Conservation (phyloP, 2,329 filamentous ascomycete species). For the Drechslerella coelobrocha region DNA sequence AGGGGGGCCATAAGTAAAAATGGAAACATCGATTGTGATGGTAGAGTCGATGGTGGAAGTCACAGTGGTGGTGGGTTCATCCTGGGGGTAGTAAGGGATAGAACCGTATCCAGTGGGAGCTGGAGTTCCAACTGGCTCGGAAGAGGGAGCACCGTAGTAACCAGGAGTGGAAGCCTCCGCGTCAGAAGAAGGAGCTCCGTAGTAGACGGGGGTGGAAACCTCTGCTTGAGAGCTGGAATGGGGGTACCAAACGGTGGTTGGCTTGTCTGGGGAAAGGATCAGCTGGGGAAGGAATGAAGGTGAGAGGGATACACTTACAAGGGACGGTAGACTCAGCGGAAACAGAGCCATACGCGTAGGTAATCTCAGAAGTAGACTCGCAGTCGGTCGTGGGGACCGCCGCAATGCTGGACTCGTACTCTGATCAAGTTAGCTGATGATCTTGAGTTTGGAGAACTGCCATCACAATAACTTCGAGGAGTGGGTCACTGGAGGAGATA, state of each 20-base stretch:
- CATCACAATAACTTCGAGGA: neutral
- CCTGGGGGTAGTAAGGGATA: conserved; percentile 25
- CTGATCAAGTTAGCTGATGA: conserved; percentile 20
- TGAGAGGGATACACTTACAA: conserved; percentile 24
- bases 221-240: conserved; percentile 24
- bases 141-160: conserved; percentile 12
- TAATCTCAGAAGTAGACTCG: conserved; percentile 35
- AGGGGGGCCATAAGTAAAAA: conserved; percentile 21
- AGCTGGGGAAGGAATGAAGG: neutral
- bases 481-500: neutral
- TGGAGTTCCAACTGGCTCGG: conserved; percentile 31
- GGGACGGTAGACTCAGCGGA: conserved; percentile 27
- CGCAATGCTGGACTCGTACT: conserved; percentile 27
- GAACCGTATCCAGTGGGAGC: conserved; percentile 24
- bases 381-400: conserved; percentile 39
- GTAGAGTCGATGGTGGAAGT: conserved; percentile 41
- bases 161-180: conserved; percentile 2
- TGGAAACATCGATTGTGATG: conserved; percentile 29
- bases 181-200: neutral
- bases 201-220: conserved; percentile 13
- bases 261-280: conserved; percentile 19
- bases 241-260: no score
- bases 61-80: conserved; percentile 42
- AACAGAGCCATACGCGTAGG: conserved; percentile 35
- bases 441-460: neutral